phyloP scores from a whole-genome alignment of 2,329 filamentous ascomycete genomes.

The Capronia coronata region DNA sequence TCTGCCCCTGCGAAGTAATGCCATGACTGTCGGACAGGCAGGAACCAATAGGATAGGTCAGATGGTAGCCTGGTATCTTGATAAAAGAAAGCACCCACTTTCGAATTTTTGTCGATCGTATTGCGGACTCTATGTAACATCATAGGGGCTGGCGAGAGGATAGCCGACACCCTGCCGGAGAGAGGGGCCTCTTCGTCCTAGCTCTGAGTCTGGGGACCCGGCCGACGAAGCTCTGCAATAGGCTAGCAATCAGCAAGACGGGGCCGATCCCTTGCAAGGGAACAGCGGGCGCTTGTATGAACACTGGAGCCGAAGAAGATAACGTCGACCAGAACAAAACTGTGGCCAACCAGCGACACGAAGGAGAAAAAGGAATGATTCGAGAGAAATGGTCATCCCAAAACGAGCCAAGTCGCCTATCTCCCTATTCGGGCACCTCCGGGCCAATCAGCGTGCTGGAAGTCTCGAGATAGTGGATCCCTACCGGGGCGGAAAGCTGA shows the following conservation, averaged over 20 bases:
- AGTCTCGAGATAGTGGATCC: not conserved
- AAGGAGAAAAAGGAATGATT: not conserved
- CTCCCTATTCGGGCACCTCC: conserved; percentile 10
- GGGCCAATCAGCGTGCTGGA: conserved; percentile 11
- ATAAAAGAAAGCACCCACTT: not conserved
- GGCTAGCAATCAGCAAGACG: no score
- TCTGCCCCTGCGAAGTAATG: not conserved
- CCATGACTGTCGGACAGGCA: not conserved
- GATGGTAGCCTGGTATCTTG: not conserved
- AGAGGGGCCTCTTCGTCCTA: no score
- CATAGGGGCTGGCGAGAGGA: no score
- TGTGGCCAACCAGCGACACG: no score
- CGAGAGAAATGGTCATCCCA: conserved; percentile 1
- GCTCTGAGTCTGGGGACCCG: no score
- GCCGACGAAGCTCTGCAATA: no score
- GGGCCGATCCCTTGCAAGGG: no score
- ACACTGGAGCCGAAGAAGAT: not conserved
- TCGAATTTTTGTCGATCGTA: not conserved
- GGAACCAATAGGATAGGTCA: not conserved
- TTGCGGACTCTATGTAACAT: not conserved
- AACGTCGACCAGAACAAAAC: not conserved
- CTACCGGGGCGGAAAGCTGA: no score
- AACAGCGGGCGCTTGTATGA: no score
- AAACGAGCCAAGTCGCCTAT: conserved; percentile 2
- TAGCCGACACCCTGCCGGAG: no score